phyloP scores from a whole-genome alignment of 1,139 yeast species.

The Geotrichum siamense region DNA sequence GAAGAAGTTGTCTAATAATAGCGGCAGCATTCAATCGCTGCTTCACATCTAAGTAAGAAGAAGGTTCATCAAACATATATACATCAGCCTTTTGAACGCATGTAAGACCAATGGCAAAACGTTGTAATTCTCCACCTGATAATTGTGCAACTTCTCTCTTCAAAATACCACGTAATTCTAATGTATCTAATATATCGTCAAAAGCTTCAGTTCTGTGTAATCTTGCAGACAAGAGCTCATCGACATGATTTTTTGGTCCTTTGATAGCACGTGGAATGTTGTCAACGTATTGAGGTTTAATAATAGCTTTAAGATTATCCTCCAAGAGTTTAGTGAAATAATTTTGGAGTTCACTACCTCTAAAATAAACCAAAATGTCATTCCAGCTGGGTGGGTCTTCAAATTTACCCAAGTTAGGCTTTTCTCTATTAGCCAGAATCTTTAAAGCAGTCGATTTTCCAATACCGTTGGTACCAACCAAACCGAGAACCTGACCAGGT shows the following conservation, averaged over 20 bases:
- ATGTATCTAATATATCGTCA: constrained; percentile 54
- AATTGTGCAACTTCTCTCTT: constrained; percentile 80
- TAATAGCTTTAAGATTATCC: constrained; percentile 87
- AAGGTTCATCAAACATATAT: constrained; percentile 98
- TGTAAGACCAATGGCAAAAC: constrained; percentile 96
- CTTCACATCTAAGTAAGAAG: constrained; percentile 94
- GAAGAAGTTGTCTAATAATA: constrained; percentile 77
- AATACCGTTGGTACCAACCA: constrained; percentile 98
- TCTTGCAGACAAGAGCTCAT: constrained; percentile 69
- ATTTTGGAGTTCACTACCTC: constrained; percentile 96
- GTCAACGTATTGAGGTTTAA: constrained; percentile 97
- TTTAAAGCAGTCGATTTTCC: constrained; percentile 98
- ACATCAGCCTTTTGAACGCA: constrained; percentile 93
- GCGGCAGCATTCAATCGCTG: constrained; percentile 97
- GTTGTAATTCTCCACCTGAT: constrained; percentile 97
- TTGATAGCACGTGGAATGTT: constrained; percentile 93
- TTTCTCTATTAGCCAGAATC: constrained; percentile 96
- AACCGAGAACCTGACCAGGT: constrained; percentile 96
- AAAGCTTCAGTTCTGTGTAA: constrained; percentile 58
- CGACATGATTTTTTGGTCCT: constrained; percentile 83
- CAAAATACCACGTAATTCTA: constrained; percentile 69
- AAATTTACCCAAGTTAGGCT: constrained; percentile 88
- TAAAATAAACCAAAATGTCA: constrained; percentile 79
- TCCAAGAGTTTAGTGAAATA: constrained; percentile 90
- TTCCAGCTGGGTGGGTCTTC: constrained; percentile 98